Evolutionary conservation across 495 filamentous ascomycete species (phyloP).

Genomic region (Platismatia glauca): DNA sequence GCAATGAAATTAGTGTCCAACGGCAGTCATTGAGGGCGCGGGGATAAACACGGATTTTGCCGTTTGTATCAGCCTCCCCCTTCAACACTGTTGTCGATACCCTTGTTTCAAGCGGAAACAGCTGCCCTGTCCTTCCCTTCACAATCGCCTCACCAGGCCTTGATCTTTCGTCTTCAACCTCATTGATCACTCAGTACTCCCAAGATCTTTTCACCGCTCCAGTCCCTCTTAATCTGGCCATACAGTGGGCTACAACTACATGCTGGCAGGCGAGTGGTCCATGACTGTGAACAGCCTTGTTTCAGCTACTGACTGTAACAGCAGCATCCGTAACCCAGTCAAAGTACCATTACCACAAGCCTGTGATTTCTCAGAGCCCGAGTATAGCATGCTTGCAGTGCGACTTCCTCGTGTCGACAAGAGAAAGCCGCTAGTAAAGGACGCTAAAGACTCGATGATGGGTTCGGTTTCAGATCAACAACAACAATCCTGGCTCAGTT

Average conservation of each 20-base stretch:
- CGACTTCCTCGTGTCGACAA: conserved; percentile 3
- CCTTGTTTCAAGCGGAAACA: not conserved
- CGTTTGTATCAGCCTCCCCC: not conserved
- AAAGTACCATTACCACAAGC: not conserved
- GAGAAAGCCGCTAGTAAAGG: not conserved
- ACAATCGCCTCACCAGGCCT: not conserved
- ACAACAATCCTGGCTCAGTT: not conserved
- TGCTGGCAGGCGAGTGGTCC: not conserved
- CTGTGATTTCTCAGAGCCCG: not conserved
- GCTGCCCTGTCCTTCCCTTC: not conserved
- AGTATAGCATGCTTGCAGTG: not conserved
- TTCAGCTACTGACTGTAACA: not conserved
- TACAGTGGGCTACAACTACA: not conserved
- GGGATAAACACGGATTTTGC: not conserved
- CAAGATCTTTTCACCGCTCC: not conserved
- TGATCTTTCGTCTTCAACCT: not conserved
- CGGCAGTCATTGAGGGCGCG: not conserved
- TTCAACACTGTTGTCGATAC: not conserved
- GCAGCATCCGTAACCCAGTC: not conserved
- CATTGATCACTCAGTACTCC: not conserved
- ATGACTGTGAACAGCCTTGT: not conserved
- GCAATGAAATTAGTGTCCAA: not conserved
- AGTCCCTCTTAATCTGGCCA: not conserved
- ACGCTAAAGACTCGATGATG: conserved; percentile 7
- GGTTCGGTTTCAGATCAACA: conserved; percentile 7